Evolutionary conservation across 2,329 filamentous ascomycete genomes (phyloP).

Genomic region (Chaetomiaceae sp.): DNA sequence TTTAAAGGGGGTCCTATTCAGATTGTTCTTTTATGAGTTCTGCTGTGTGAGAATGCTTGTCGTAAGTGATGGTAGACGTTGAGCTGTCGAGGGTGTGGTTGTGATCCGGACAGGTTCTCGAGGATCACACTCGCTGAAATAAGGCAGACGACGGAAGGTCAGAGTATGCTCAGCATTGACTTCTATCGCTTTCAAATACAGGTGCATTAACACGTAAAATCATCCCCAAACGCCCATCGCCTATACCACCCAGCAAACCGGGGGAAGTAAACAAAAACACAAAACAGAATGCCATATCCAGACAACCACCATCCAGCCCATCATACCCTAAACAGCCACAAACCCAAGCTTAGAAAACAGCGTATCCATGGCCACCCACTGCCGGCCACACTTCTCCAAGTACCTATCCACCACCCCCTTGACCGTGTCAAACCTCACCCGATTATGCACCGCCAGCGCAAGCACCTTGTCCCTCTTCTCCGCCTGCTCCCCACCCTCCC

Average conservation of each 20-base stretch:
- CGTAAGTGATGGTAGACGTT: too few relatives aligned
- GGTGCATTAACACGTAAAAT: not conserved
- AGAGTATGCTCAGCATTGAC: not conserved
- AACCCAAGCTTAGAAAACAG: slow-evolving; percentile 69
- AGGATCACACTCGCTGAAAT: too few relatives aligned
- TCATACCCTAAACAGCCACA: slow-evolving; percentile 21
- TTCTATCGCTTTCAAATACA: not conserved
- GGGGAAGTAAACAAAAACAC: not conserved
- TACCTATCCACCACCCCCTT: slow-evolving; percentile 76
- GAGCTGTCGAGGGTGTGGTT: too few relatives aligned
- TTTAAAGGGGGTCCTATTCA: too few relatives aligned
- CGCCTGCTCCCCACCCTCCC: slow-evolving; percentile 26
- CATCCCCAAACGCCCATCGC: slow-evolving; percentile 3
- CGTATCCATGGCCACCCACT: slow-evolving; percentile 91
- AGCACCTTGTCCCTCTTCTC: slow-evolving; percentile 60
- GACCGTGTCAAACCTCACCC: slow-evolving; percentile 69
- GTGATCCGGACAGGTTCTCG: too few relatives aligned
- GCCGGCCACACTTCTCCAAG: slow-evolving; percentile 81
- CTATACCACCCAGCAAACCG: slow-evolving; percentile 1
- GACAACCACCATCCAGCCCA: not conserved
- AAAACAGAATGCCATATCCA: not conserved
- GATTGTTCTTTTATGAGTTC: too few relatives aligned
- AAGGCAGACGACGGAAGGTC: too few relatives aligned
- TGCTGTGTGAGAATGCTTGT: too few relatives aligned
- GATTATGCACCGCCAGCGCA: slow-evolving; percentile 76